Percentiles rank a stretch among this genome's conserved stretches.
These are phyloP conservation scores for Beta vulgaris DNA, from an alignment of 148 eudicot genomes.

Conservation along the genomic window DNA sequence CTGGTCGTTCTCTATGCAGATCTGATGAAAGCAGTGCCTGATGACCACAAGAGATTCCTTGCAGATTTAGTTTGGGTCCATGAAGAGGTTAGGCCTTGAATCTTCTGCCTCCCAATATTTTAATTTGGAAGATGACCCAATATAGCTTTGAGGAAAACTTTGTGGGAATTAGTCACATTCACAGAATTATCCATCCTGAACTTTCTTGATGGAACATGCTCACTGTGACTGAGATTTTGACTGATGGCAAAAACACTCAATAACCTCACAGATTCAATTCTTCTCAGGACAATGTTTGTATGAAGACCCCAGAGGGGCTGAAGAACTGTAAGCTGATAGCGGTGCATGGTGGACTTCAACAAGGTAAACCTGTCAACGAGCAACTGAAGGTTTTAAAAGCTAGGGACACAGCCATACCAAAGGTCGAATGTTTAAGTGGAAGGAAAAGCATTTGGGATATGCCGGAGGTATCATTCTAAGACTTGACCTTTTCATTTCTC, in stretches of 20 bases:
- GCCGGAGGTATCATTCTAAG: slow-evolving; percentile 52
- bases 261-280: background rate
- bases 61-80: slow-evolving; percentile 89
- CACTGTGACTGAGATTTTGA: background rate
- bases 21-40: slow-evolving; percentile 74
- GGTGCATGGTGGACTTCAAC: slow-evolving; percentile 82
- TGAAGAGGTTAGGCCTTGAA: slow-evolving; percentile 62
- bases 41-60: slow-evolving; percentile 88
- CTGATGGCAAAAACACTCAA: background rate
- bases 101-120: background rate
- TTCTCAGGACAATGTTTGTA: slow-evolving; percentile 59
- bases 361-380: slow-evolving; percentile 52
- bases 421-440: slow-evolving; percentile 75
- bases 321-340: slow-evolving; percentile 70
- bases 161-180: background rate
- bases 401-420: slow-evolving; percentile 68
- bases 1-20: slow-evolving; percentile 41
- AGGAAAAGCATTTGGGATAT: slow-evolving; percentile 81
- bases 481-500: background rate
- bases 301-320: slow-evolving; percentile 63
- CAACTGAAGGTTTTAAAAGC: slow-evolving; percentile 64
- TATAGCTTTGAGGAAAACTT: background rate
- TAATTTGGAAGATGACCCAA: background rate
- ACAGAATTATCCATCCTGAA: background rate
- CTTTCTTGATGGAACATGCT: background rate